phyloP scores from a whole-genome alignment of 257 asterid genomes.

The Rauvolfia tetraphylla region DNA sequence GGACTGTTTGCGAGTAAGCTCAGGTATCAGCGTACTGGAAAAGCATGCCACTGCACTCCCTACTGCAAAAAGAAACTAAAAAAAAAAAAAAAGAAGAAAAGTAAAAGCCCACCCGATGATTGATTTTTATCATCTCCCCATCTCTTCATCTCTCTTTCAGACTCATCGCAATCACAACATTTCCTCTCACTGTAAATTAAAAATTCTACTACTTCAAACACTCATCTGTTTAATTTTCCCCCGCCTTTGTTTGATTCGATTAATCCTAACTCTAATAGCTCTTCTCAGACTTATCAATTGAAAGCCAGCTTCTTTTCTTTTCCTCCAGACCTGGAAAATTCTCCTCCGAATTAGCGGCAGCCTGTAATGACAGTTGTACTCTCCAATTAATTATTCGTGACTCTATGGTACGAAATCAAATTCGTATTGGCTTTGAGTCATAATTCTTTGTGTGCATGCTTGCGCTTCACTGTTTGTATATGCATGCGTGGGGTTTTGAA shows the following conservation, averaged over 20 bases:
- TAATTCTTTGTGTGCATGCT: background rate
- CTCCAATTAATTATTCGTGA: background rate
- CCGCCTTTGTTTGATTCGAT: background rate
- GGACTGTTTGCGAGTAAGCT: conserved; percentile 15
- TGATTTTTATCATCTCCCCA: background rate
- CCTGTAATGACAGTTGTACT: background rate
- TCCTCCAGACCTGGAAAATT: background rate
- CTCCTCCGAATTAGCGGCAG: background rate
- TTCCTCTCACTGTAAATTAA: background rate
- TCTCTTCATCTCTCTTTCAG: background rate
- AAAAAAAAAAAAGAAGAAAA: background rate
- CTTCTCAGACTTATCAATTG: background rate
- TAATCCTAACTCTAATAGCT: background rate
- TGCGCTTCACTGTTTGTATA: background rate
- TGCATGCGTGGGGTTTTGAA: background rate
- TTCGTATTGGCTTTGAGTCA: background rate
- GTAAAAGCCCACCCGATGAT: background rate
- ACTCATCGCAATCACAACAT: background rate
- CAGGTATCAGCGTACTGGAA: conserved; percentile 37
- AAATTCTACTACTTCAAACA: background rate
- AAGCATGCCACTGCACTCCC: conserved; percentile 29
- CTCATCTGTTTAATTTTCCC: background rate
- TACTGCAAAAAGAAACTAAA: background rate
- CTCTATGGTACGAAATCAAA: conserved; percentile 15
- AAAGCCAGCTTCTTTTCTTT: background rate